phyloP scores from a whole-genome alignment of 129 eudicot species.

The Saposhnikovia divaricata region DNA sequence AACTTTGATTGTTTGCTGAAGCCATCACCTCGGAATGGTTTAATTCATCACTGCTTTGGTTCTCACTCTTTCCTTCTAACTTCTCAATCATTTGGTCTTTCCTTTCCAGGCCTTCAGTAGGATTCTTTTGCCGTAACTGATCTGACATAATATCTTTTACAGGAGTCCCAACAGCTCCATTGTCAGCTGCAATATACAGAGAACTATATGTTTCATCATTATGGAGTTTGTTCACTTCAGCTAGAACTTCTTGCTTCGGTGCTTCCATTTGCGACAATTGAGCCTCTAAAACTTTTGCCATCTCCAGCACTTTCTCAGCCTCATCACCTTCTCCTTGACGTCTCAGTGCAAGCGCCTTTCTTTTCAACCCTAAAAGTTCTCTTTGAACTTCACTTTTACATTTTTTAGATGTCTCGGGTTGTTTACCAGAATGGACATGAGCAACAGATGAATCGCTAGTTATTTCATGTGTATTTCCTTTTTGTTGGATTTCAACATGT shows the following conservation, averaged over 20 bases:
- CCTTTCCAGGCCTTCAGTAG: conserved; percentile 5
- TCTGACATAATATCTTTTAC: background rate
- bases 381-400: conserved; percentile 72
- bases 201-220: conserved; percentile 9
- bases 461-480: conserved; percentile 6
- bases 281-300: conserved; percentile 52
- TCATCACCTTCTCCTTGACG: conserved; percentile 70
- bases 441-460: conserved; percentile 13
- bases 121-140: background rate
- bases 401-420: conserved; percentile 30
- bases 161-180: background rate
- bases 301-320: conserved; percentile 68
- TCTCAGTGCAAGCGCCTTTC: conserved; percentile 72
- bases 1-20: conserved; percentile 20
- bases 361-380: conserved; percentile 71
- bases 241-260: conserved; percentile 28
- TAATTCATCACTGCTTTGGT: conserved; percentile 13
- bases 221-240: conserved; percentile 6
- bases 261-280: conserved; percentile 61
- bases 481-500: conserved; percentile 11
- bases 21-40: conserved; percentile 12
- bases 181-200: background rate
- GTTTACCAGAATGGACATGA: conserved; percentile 11
- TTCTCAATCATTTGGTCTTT: conserved; percentile 14
- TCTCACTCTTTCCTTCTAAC: conserved; percentile 18